Conservation (phyloP, 805 yeast species). For the Ogataea dorogensis region DNA sequence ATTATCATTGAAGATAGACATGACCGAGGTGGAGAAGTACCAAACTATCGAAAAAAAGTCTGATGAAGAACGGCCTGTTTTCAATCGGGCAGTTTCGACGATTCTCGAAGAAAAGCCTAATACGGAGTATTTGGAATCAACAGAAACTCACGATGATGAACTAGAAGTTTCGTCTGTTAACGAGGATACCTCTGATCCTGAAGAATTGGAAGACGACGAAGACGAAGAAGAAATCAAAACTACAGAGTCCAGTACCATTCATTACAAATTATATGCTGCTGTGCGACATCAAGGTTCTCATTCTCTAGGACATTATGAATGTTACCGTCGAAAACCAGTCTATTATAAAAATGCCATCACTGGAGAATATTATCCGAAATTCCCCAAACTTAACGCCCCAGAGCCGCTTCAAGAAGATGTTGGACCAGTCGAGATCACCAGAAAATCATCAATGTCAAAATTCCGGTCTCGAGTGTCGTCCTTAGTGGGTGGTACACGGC, state of each 20-base stretch:
- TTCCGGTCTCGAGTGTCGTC: slow-evolving; percentile 26
- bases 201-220: slow-evolving; percentile 14
- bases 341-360: slow-evolving; percentile 41
- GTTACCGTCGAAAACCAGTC: slow-evolving; percentile 74
- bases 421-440: slow-evolving; percentile 5
- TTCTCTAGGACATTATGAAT: slow-evolving; percentile 86
- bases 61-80: slow-evolving; percentile 25
- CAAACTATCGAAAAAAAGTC: slow-evolving; percentile 17
- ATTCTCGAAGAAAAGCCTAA: slow-evolving; percentile 24
- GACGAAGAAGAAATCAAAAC: slow-evolving; percentile 7
- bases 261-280: slow-evolving; percentile 65
- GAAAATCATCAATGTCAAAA: slow-evolving; percentile 18
- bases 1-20: slow-evolving; percentile 48
- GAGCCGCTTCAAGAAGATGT: slow-evolving; percentile 1
- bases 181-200: slow-evolving; percentile 11
- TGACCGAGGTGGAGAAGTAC: slow-evolving; percentile 24
- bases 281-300: slow-evolving; percentile 89
- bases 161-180: slow-evolving; percentile 22
- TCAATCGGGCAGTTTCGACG: slow-evolving; percentile 15
- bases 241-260: slow-evolving; percentile 18
- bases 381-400: slow-evolving; percentile 17
- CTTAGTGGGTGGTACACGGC: slow-evolving; percentile 18
- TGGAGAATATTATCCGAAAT: slow-evolving; percentile 25
- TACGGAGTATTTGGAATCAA: slow-evolving; percentile 24
- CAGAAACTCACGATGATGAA: neutral